phyloP scores from a whole-genome alignment of 139 green algal genomes.

The Parachlorella kessleri region DNA sequence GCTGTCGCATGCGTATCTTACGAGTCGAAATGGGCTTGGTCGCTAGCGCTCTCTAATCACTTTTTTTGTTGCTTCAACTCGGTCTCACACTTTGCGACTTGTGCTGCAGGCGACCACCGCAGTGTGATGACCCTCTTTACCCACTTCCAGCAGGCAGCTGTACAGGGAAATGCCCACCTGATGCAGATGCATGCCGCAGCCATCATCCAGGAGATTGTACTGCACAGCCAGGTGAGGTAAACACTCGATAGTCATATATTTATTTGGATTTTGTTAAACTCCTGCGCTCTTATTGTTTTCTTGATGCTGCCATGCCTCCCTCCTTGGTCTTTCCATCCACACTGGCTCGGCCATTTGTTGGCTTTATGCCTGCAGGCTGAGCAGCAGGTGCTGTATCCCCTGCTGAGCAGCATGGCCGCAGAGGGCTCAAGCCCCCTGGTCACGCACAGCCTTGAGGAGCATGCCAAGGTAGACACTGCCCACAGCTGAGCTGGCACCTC shows the following conservation, averaged over 20 bases:
- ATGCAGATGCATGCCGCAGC: neutral
- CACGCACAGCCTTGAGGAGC: too few relatives aligned
- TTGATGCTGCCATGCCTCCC: too few relatives aligned
- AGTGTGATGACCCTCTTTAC: neutral
- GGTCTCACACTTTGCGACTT: neutral
- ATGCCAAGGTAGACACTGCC: too few relatives aligned
- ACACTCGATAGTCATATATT: too few relatives aligned
- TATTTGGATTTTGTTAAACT: too few relatives aligned
- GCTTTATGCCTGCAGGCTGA: neutral
- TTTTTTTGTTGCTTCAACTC: neutral
- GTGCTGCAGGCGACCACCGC: neutral
- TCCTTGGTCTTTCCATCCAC: too few relatives aligned
- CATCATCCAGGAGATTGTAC: neutral
- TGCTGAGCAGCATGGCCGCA: neutral
- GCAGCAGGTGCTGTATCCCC: neutral
- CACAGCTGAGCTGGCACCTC: too few relatives aligned
- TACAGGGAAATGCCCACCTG: neutral
- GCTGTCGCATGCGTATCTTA: neutral
- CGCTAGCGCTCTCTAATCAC: neutral
- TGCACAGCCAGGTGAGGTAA: neutral
- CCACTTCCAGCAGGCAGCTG: neutral
- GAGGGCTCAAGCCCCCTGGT: too few relatives aligned
- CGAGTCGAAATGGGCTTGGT: neutral
- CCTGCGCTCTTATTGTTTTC: too few relatives aligned
- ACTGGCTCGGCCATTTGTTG: too few relatives aligned